Percentiles rank a stretch among this genome's conserved stretches.
phyloP scores from a whole-genome alignment of 108 stramenopile genomes.

The Parietichytrium sp. region DNA sequence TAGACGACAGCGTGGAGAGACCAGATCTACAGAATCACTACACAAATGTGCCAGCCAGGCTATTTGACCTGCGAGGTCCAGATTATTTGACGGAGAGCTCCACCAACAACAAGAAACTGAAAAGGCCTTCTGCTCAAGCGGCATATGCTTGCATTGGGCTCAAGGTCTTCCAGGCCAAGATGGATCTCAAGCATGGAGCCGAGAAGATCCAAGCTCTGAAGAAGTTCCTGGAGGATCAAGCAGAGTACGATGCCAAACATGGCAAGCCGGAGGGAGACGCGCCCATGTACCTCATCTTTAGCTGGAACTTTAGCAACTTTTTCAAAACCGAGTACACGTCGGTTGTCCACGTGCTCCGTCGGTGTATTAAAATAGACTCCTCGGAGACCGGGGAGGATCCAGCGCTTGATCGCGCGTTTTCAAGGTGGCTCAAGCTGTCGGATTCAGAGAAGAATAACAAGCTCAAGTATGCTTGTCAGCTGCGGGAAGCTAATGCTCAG shows the following conservation, averaged over 20 bases:
- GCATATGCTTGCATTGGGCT: slow-evolving; percentile 29
- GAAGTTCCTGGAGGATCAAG: background rate
- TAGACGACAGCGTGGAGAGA: background rate
- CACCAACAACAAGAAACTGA: slow-evolving; percentile 24
- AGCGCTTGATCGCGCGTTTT: background rate
- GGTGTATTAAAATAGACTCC: slow-evolving; percentile 12
- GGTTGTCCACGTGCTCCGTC: slow-evolving; percentile 21
- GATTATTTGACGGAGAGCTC: background rate
- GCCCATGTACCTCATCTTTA: background rate
- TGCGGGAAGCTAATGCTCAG: background rate
- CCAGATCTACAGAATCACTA: background rate
- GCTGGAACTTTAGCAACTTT: slow-evolving; percentile 29
- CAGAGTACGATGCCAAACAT: background rate
- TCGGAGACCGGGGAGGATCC: slow-evolving; percentile 7
- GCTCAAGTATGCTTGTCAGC: slow-evolving; percentile 27
- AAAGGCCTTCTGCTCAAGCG: background rate
- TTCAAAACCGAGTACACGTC: slow-evolving; percentile 37
- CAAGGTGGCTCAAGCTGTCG: background rate
- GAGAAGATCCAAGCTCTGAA: background rate
- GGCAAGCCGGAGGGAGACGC: slow-evolving; percentile 7
- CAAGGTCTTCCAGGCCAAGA: background rate
- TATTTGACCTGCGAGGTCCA: slow-evolving; percentile 13
- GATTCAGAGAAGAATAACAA: background rate
- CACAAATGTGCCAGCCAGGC: background rate
- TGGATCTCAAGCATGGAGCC: slow-evolving; percentile 4